Percentiles rank a stretch among this genome's conserved stretches.
phyloP scores from a whole-genome alignment of 1,284 basidiomycete species.

The Irpex rosettiformis region DNA sequence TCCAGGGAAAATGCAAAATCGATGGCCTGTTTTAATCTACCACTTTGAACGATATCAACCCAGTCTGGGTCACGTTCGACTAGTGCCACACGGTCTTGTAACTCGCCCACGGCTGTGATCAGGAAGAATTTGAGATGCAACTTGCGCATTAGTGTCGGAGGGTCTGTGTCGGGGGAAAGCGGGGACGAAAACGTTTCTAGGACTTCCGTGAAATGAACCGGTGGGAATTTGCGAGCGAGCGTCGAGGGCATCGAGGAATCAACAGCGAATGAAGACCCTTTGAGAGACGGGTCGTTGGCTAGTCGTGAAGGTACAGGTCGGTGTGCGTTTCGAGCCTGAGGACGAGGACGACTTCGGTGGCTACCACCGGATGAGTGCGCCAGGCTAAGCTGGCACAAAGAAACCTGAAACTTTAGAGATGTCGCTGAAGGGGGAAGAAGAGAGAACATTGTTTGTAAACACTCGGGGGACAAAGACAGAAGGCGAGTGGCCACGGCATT shows the following conservation, averaged over 20 bases:
- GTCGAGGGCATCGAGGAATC: slow-evolving; percentile 16
- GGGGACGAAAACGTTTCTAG: slow-evolving; percentile 26
- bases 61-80: slow-evolving; percentile 42
- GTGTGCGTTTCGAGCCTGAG: slow-evolving; percentile 28
- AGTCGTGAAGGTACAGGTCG: slow-evolving; percentile 4
- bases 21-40: slow-evolving; percentile 31
- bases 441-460: slow-evolving; percentile 37
- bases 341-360: slow-evolving; percentile 23
- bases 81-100: slow-evolving; percentile 34
- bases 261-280: slow-evolving; percentile 14
- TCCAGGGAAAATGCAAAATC: slow-evolving; percentile 27
- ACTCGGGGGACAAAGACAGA: slow-evolving; percentile 32
- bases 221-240: slow-evolving; percentile 21
- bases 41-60: slow-evolving; percentile 34
- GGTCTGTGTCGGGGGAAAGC: slow-evolving; percentile 16
- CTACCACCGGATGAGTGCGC: slow-evolving; percentile 15
- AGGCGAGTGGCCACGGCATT: slow-evolving; percentile 45
- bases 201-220: slow-evolving; percentile 31
- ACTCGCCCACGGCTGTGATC: slow-evolving; percentile 40
- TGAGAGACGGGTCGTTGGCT: background rate
- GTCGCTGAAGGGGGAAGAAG: slow-evolving; percentile 37
- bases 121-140: slow-evolving; percentile 43
- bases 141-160: slow-evolving; percentile 12
- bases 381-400: slow-evolving; percentile 41
- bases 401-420: slow-evolving; percentile 44